Conservation (phyloP, 495 filamentous ascomycete species). For the Staphylotrichum longicolle region DNA sequence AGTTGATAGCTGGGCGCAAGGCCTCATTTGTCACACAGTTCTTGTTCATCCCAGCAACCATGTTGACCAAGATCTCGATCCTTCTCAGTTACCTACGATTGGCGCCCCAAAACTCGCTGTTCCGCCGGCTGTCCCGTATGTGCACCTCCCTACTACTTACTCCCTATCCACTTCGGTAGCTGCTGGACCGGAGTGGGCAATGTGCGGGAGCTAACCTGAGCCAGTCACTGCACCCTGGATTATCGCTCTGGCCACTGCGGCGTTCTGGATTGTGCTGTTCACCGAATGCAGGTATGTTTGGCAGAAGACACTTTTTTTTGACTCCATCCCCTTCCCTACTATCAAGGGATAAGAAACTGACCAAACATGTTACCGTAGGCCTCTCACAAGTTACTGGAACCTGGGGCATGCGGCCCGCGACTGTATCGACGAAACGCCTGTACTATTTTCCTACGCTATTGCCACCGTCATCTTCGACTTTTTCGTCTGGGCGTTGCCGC, state of each 20-base stretch:
- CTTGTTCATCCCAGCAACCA: slow-evolving; percentile 27
- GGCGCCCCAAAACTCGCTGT: slow-evolving; percentile 39
- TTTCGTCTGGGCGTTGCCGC: too few relatives aligned
- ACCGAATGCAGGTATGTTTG: background rate
- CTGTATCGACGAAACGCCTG: too few relatives aligned
- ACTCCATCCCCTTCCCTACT: too few relatives aligned
- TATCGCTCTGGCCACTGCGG: background rate
- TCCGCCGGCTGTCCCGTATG: slow-evolving; percentile 38
- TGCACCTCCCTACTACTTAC: background rate
- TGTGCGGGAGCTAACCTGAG: background rate
- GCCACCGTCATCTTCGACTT: too few relatives aligned
- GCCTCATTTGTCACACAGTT: slow-evolving; percentile 29
- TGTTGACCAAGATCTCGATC: slow-evolving; percentile 50
- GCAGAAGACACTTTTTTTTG: too few relatives aligned
- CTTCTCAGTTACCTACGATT: slow-evolving; percentile 53
- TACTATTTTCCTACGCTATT: too few relatives aligned
- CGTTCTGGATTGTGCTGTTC: background rate
- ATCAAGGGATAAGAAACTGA: too few relatives aligned
- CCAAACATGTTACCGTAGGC: too few relatives aligned
- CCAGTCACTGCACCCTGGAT: background rate
- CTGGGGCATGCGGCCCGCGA: too few relatives aligned
- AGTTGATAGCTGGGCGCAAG: slow-evolving; percentile 23
- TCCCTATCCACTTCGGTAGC: too few relatives aligned
- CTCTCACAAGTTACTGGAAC: too few relatives aligned
- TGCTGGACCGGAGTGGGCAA: too few relatives aligned